These are phyloP conservation scores for Aristolochia californica DNA, from an alignment of 164 flowering plant genomes.

Conservation along the genomic window DNA sequence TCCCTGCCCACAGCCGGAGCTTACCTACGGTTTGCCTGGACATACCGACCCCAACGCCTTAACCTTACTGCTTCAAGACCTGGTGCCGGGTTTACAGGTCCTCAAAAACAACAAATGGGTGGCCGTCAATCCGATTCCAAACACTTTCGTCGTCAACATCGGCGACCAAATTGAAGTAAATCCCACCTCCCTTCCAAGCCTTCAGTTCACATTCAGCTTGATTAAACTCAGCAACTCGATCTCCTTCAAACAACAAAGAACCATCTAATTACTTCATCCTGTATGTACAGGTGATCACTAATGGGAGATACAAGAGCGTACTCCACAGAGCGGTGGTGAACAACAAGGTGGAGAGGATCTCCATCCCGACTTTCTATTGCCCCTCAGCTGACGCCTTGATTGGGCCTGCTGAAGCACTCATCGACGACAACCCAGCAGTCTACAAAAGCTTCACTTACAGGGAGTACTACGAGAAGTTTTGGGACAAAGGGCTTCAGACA, in stretches of 20 bases:
- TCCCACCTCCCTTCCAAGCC: neutral
- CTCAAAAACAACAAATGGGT: slow-evolving; percentile 42
- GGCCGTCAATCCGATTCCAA: slow-evolving; percentile 46
- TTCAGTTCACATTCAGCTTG: too few species aligned
- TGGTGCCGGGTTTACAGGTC: slow-evolving; percentile 55
- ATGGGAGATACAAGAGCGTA: slow-evolving; percentile 52
- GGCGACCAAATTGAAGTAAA: slow-evolving; percentile 71
- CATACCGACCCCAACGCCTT: slow-evolving; percentile 56
- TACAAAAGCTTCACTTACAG: slow-evolving; percentile 29
- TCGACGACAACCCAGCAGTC: slow-evolving; percentile 20
- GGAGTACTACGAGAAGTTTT: slow-evolving; percentile 33
- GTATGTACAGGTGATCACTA: slow-evolving; percentile 41
- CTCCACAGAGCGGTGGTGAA: slow-evolving; percentile 59
- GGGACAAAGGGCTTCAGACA: slow-evolving; percentile 32
- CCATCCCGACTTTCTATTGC: slow-evolving; percentile 50
- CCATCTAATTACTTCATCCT: too few species aligned
- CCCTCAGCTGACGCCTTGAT: slow-evolving; percentile 44
- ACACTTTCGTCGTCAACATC: slow-evolving; percentile 57
- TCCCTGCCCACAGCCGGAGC: slow-evolving; percentile 67
- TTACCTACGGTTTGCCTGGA: slow-evolving; percentile 56
- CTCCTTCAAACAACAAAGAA: too few species aligned
- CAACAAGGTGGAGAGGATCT: slow-evolving; percentile 34
- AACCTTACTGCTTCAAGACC: slow-evolving; percentile 56
- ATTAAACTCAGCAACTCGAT: too few species aligned
- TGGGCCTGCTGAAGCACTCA: slow-evolving; percentile 25